phyloP scores from a whole-genome alignment of 352 stramenopile genomes.

The Phytophthora palmivora region DNA sequence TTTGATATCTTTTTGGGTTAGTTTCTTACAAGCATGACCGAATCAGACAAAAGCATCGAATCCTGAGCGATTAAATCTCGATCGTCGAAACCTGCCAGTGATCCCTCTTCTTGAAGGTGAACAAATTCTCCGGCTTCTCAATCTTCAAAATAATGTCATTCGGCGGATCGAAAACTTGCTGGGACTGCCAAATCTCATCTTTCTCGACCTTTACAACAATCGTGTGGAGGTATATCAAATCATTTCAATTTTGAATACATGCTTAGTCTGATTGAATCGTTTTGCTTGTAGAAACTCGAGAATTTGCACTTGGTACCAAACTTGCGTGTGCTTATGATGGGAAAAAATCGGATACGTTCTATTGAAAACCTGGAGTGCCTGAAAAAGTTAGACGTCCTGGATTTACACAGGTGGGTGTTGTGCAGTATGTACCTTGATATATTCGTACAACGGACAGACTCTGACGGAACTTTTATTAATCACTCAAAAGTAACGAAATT shows the following conservation, averaged over 20 bases:
- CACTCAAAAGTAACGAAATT: conserved; percentile 82
- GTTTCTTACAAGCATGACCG: neutral
- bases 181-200: conserved; percentile 91
- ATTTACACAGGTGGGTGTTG: conserved; percentile 80
- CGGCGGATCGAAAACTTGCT: conserved; percentile 84
- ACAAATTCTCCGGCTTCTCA: conserved; percentile 88
- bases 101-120: conserved; percentile 91
- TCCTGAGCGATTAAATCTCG: conserved; percentile 90
- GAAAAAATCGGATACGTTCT: conserved; percentile 82
- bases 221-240: conserved; percentile 66
- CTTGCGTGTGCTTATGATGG: conserved; percentile 93
- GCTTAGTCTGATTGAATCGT: neutral
- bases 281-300: conserved; percentile 61
- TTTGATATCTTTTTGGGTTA: too few relatives aligned
- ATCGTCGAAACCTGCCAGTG: conserved; percentile 80
- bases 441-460: neutral
- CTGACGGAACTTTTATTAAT: conserved; percentile 5
- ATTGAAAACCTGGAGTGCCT: conserved; percentile 90
- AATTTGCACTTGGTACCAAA: conserved; percentile 84
- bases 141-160: conserved; percentile 94
- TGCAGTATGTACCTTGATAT: too few relatives aligned
- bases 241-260: too few relatives aligned
- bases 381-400: conserved; percentile 92
- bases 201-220: conserved; percentile 95
- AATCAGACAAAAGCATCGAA: conserved; percentile 67